Evolutionary conservation across 306 rosid genomes (phyloP).

Genomic region (Inga laurina): DNA sequence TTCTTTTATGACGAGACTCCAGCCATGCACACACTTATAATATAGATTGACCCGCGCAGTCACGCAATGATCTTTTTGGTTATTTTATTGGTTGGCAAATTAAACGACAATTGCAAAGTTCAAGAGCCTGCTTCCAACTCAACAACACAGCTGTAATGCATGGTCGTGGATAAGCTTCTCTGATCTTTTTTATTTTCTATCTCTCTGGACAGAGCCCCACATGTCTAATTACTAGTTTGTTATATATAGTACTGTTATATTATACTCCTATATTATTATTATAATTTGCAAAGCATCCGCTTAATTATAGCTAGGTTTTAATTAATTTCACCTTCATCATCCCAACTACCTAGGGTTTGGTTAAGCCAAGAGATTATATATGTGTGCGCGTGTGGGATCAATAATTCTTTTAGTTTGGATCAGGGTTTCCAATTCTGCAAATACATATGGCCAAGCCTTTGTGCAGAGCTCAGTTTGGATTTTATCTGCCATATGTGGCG

Average conservation of each 20-base stretch:
- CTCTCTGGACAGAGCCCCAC: not conserved
- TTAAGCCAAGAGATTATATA: not conserved
- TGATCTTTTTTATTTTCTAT: not conserved
- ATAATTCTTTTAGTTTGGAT: too few species aligned
- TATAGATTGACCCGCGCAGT: constrained; percentile 32
- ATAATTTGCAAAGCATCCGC: not conserved
- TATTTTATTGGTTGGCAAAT: not conserved
- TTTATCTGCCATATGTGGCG: not conserved
- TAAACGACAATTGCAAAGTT: constrained; percentile 18
- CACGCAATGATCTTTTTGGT: not conserved
- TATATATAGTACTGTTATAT: not conserved
- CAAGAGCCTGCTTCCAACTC: constrained; percentile 3
- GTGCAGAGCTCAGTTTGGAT: not conserved
- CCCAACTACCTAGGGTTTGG: not conserved
- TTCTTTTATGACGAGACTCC: not conserved
- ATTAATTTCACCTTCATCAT: not conserved
- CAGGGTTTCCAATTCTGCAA: not conserved
- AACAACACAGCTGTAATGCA: constrained; percentile 47
- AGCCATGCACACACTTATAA: not conserved
- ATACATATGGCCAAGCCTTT: not conserved
- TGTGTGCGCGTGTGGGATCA: not conserved
- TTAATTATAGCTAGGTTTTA: too few species aligned
- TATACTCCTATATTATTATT: not conserved
- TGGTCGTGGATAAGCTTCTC: constrained; percentile 29
- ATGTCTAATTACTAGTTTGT: not conserved